phyloP scores from a whole-genome alignment of 495 filamentous ascomycete genomes.

The Achaetomiella virescens region DNA sequence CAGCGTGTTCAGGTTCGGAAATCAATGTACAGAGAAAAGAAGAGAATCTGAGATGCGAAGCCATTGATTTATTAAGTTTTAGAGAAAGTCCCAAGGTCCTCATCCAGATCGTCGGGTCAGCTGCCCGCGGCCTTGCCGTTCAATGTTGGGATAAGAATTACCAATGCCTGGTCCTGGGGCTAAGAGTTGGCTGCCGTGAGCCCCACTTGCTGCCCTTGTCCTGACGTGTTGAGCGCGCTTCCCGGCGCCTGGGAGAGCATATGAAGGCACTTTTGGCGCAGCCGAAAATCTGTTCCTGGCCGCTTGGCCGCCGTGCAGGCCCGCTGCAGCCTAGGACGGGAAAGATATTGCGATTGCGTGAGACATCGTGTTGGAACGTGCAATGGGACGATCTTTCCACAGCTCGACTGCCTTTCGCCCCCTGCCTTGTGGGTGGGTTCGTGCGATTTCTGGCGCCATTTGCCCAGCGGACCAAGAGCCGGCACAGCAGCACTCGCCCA shows the following conservation, averaged over 20 bases:
- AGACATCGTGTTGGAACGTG: not conserved
- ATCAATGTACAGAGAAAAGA: not conserved
- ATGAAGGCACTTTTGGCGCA: not conserved
- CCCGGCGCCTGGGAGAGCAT: not conserved
- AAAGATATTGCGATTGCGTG: not conserved
- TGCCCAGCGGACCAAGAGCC: not conserved
- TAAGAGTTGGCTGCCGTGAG: not conserved
- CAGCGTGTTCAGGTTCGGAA: not conserved
- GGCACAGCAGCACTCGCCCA: not conserved
- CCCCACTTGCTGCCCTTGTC: not conserved
- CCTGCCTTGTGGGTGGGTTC: not conserved
- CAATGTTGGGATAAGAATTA: too few species aligned
- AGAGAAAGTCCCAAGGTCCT: too few species aligned
- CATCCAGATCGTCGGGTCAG: constrained; percentile 6
- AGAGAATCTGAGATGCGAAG: not conserved
- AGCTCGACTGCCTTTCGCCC: not conserved
- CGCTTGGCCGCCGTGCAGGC: not conserved
- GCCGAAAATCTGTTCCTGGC: not conserved
- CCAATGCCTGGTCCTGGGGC: not conserved
- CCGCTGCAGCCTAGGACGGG: not conserved
- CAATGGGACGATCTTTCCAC: constrained; percentile 1
- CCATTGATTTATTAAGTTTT: not conserved
- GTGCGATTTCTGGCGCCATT: constrained; percentile 13
- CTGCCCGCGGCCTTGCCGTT: not conserved
- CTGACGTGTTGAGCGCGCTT: not conserved